A percentile compares a stretch with the other conserved stretches of the same genome.
phyloP scores from a whole-genome alignment of 805 yeast genomes.

The Pichia cabralensis region DNA sequence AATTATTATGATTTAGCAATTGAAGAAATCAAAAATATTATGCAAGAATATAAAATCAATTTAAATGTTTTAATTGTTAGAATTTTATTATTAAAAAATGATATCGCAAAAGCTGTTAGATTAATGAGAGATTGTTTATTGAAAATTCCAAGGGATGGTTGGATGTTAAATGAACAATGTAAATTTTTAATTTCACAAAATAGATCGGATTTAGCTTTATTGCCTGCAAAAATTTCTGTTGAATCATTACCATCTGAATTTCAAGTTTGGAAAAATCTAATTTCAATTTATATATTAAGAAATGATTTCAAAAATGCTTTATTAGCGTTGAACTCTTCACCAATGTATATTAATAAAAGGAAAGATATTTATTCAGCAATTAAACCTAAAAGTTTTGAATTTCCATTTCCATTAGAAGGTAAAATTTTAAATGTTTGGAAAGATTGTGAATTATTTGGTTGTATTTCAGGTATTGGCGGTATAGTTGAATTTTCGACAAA shows the following conservation, averaged over 20 bases:
- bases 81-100: slow-evolving; percentile 30
- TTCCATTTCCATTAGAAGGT: slow-evolving; percentile 49
- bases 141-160: slow-evolving; percentile 43
- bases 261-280: slow-evolving; percentile 58
- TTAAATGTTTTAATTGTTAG: slow-evolving; percentile 32
- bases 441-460: slow-evolving; percentile 23
- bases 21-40: slow-evolving; percentile 23
- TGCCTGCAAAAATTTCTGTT: slow-evolving; percentile 50
- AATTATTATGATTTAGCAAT: slow-evolving; percentile 31
- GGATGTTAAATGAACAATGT: slow-evolving; percentile 52
- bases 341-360: slow-evolving; percentile 45
- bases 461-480: slow-evolving; percentile 25
- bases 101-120: slow-evolving; percentile 39
- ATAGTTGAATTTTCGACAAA: slow-evolving; percentile 25
- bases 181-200: slow-evolving; percentile 48
- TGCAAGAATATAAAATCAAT: slow-evolving; percentile 12
- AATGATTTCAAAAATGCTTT: slow-evolving; percentile 53
- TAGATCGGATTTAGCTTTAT: slow-evolving; percentile 45
- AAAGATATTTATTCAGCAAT: slow-evolving; percentile 38
- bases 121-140: slow-evolving; percentile 31
- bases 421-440: slow-evolving; percentile 40
- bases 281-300: slow-evolving; percentile 46
- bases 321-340: slow-evolving; percentile 61
- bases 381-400: slow-evolving; percentile 31
- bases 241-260: slow-evolving; percentile 69